Percentiles rank a stretch among this genome's conserved stretches.
Conservation (phyloP, 2,329 filamentous ascomycete genomes). For the Trichoderma citrinoviride region DNA sequence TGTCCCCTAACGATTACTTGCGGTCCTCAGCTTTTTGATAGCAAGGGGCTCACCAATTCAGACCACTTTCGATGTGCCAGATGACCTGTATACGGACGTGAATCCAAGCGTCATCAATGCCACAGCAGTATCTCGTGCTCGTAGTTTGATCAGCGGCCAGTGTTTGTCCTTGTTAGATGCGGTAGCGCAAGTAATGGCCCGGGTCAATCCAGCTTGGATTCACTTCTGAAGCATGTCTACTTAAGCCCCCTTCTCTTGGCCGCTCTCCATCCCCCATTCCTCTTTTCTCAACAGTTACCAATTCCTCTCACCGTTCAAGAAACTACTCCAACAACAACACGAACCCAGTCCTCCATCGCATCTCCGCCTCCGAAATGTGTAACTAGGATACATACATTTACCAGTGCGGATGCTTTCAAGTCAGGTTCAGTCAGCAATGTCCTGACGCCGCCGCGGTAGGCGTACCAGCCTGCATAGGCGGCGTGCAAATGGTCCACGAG, state of each 20-base stretch:
- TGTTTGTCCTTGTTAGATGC: background rate
- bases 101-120: too few species aligned
- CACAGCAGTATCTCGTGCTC: too few species aligned
- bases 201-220: background rate
- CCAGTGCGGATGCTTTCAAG: slow-evolving; percentile 13
- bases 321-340: background rate
- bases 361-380: slow-evolving; percentile 15
- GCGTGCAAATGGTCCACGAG: slow-evolving; percentile 8
- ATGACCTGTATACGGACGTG: too few species aligned
- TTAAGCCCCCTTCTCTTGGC: background rate
- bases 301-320: background rate
- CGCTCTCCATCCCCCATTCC: background rate
- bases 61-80: too few species aligned
- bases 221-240: background rate
- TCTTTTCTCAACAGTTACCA: background rate
- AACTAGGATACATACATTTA: slow-evolving; percentile 20
- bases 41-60: too few species aligned
- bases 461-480: background rate
- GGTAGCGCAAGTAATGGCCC: background rate
- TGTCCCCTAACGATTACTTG: too few species aligned
- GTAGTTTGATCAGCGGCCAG: too few species aligned
- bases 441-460: background rate
- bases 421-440: slow-evolving; percentile 8
- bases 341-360: background rate
- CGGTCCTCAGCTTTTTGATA: too few species aligned